Evolutionary conservation across 495 filamentous ascomycete genomes (phyloP), one percentile per base, ranked within the genome.

Genomic region (Daldinia concentrica): DNA sequence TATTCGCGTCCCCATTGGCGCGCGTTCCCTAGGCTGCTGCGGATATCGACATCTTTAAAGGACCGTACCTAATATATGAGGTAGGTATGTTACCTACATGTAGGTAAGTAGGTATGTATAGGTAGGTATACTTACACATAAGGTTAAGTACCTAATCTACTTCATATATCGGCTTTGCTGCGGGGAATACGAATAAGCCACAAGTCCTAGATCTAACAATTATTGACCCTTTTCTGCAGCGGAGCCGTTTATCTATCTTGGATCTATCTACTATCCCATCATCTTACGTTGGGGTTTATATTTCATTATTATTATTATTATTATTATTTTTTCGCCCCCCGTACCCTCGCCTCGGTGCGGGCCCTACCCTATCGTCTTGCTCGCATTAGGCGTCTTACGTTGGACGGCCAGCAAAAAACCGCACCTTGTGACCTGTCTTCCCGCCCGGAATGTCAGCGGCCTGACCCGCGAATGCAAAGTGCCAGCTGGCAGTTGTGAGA

Each of bases 351-450:
- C 17, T 27, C 62, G 62, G 56, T 63, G 68, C 68, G 62, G 62
- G 37, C 57, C 58, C 34, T 37, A 24, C 34, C 60, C 39, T 62
- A 58, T 62, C 50, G 29, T 29, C 43, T 61, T 17, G n/a, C 54
- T 56, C 69, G 64, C 58, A 67, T 66, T 65, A 68, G 61, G 64
- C 70, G 64, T 68, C 64, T 72, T 72, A 72, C 70, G 70, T 68
- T 60, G 32, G 60, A 72, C 70, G 70, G 70, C 59, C 61, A 66
- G 43, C 65, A 66, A 66, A 67, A 24, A 41, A 58, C 37, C 36
- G 50, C 61, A 48, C 43, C 70, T 69, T 69, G 70, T 73, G 70
- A 73, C 70, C 50, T 50, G 39, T 45, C 48, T 58, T 66, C 65
- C 65, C 64, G 57, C 60, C 69, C 70, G 70, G 70, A 57, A 68